A percentile compares a stretch with the other conserved stretches of the same genome.
These are phyloP conservation scores for Halophytophthora batemanensis DNA, from an alignment of 352 stramenopile genomes.

Conservation along the genomic window DNA sequence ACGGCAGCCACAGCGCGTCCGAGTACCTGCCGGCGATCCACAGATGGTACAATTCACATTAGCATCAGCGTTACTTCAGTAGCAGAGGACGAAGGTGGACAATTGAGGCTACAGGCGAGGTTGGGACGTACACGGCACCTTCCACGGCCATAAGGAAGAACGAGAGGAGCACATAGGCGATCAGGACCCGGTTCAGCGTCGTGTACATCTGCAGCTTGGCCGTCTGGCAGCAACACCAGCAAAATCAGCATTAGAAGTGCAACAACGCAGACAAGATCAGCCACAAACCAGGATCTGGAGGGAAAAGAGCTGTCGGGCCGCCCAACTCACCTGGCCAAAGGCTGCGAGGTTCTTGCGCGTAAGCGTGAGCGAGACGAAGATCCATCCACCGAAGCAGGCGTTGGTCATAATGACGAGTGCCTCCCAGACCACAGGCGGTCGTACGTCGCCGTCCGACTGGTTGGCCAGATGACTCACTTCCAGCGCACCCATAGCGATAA, in stretches of 20 bases:
- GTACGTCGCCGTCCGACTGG: conserved; percentile 63
- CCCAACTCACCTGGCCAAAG: conserved; percentile 59
- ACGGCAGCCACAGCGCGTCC: conserved; percentile 50
- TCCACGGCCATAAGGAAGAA: conserved; percentile 77
- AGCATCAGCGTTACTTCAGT: background rate
- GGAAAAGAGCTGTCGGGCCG: background rate
- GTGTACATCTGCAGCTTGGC: conserved; percentile 80
- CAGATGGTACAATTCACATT: background rate
- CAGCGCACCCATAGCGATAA: conserved; percentile 69
- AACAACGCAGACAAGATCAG: background rate
- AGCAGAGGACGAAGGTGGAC: background rate
- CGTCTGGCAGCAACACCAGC: conserved; percentile 25
- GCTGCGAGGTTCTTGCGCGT: conserved; percentile 77
- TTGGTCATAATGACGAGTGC: conserved; percentile 77
- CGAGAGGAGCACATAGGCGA: conserved; percentile 60
- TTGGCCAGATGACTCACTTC: conserved; percentile 81
- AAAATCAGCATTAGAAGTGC: background rate
- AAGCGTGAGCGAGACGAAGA: conserved; percentile 75
- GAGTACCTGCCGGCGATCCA: conserved; percentile 52
- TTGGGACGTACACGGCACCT: conserved; percentile 64
- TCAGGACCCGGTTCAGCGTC: conserved; percentile 49
- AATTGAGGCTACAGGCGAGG: too few species aligned
- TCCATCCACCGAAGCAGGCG: conserved; percentile 81
- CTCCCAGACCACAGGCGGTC: conserved; percentile 72
- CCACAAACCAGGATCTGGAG: background rate